Conservation (phyloP, 352 stramenopile species). For the Globisporangium nagaii region DNA sequence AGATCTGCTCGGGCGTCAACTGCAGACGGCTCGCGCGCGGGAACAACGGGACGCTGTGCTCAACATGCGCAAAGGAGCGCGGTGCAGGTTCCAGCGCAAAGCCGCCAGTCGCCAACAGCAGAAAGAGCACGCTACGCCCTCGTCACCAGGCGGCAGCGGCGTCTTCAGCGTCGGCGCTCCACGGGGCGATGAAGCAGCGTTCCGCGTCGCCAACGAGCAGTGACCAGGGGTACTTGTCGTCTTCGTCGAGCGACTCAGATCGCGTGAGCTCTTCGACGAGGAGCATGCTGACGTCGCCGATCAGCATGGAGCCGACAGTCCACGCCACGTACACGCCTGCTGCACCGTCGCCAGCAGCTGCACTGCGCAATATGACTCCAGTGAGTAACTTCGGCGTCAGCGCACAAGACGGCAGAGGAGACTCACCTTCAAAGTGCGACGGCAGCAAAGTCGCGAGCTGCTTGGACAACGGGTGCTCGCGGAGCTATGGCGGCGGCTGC, state of each 20-base stretch:
- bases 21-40: conserved; percentile 60
- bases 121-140: background rate
- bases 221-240: background rate
- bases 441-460: conserved; percentile 42
- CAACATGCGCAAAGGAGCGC: conserved; percentile 25
- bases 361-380: too few relatives aligned
- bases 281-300: background rate
- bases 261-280: background rate
- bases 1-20: conserved; percentile 46
- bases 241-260: background rate
- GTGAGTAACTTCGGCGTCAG: background rate
- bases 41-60: conserved; percentile 32
- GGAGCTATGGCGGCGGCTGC: conserved; percentile 57
- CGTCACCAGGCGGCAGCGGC: background rate
- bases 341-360: background rate
- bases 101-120: background rate
- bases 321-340: conserved; percentile 1
- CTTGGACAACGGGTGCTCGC: conserved; percentile 58
- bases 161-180: background rate
- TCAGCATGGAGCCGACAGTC: background rate
- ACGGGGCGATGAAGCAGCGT: background rate
- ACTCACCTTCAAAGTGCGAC: conserved; percentile 16
- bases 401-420: background rate
- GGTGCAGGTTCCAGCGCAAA: background rate
- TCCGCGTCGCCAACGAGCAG: background rate